Evolutionary conservation across 2,329 filamentous ascomycete genomes (phyloP), one percentile per base, ranked within the genome.

Genomic region (Penicillium polonicum): DNA sequence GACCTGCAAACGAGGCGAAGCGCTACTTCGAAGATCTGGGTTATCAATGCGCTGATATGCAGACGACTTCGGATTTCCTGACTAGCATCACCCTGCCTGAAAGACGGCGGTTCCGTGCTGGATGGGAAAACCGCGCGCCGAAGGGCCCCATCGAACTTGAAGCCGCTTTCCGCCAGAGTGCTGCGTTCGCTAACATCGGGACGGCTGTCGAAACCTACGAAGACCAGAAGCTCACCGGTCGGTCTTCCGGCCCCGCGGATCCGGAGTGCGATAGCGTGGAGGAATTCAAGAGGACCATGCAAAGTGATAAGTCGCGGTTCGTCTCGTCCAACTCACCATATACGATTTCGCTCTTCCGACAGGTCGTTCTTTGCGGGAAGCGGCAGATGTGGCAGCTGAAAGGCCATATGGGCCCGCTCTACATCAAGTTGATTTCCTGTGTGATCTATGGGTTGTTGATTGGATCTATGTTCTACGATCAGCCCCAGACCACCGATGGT

Each of bases 351-450:
- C 88, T 91, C 65, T 76, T 82, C 49, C 81, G 84, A 2, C 90
- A 93, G 72, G 84, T 92, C 2, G 59, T 67, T 2, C 54, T 73
- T n/a, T 74, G 71, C 51, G 87, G 85, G 0, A 80, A 85, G 61
- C 83, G 90, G 25, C 88, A 92, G 70, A 83, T 89, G 54, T 91
- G 88, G 87, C 82, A 93, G 41, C 83, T 91, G 31, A 82, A 83
- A 62, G 89, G 89, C 19, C 88, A 94, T 70, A 84, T 80, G 55
- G 83, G 84, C 1, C 87, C 88, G 0, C 76, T 92, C 0, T 86
- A 85, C 68, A 91, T 88, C 46, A 92, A 91, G 62, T 79, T 89
- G 51, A 86, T 89, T 70, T 89, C 89, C 65, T 88, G 89, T 62
- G 76, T 92, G 50, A 80, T 86, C 52, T 88, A 89, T 68, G 82